These are phyloP conservation scores for Echium plantagineum DNA, from an alignment of 257 asterid species.

Conservation along the genomic window DNA sequence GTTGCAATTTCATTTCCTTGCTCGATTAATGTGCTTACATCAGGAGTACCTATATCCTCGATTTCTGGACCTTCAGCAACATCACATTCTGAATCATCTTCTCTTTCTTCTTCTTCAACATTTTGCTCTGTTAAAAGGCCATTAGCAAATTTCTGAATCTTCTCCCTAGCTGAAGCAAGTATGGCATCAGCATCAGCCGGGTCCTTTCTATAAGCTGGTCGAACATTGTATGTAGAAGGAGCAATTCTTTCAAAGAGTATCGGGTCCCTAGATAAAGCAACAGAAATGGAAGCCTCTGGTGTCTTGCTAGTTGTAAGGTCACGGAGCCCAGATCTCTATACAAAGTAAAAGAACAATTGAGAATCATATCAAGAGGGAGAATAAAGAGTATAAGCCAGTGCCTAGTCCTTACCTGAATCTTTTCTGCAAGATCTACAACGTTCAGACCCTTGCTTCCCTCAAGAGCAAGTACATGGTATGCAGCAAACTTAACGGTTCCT, in stretches of 20 bases:
- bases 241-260: constrained; percentile 93
- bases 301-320: constrained; percentile 96
- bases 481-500: constrained; percentile 98
- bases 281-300: constrained; percentile 98
- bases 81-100: constrained; percentile 92
- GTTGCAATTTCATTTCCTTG: constrained; percentile 27
- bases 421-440: constrained; percentile 90
- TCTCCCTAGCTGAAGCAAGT: constrained; percentile 75
- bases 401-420: constrained; percentile 63
- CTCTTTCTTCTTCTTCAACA: constrained; percentile 88
- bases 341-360: constrained; percentile 9
- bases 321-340: constrained; percentile 93
- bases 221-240: constrained; percentile 91
- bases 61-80: constrained; percentile 69
- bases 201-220: constrained; percentile 86
- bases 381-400: constrained; percentile 6
- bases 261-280: constrained; percentile 97
- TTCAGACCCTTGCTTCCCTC: constrained; percentile 95
- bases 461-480: constrained; percentile 97
- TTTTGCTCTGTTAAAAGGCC: constrained; percentile 72
- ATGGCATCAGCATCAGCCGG: constrained; percentile 87
- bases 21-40: constrained; percentile 32
- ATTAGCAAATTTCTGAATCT: constrained; percentile 73
- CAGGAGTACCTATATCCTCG: constrained; percentile 61
- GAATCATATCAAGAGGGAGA: constrained; percentile 8